Conservation (phyloP, 148 eudicot species). For the Rhododendron henanense region DNA sequence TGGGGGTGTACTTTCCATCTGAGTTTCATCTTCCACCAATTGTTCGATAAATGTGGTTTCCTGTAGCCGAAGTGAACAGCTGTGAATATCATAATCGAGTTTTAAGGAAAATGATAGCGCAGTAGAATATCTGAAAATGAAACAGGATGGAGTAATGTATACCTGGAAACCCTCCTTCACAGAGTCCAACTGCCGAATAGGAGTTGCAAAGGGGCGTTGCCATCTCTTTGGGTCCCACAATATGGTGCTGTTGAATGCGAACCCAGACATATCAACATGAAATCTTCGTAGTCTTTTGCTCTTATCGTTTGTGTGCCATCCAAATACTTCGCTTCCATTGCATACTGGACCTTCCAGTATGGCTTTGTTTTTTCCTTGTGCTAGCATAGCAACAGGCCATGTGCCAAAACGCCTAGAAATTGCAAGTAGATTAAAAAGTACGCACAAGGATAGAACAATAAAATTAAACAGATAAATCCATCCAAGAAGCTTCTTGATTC, state of each 20-base stretch:
- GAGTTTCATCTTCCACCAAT: constrained; percentile 88
- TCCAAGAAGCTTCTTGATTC: not conserved
- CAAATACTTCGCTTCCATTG: constrained; percentile 70
- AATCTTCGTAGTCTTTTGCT: constrained; percentile 88
- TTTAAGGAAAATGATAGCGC: not conserved
- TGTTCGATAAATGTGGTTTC: constrained; percentile 95
- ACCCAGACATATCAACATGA: constrained; percentile 98
- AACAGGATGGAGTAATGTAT: constrained; percentile 4
- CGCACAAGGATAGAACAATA: not conserved
- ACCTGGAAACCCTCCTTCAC: constrained; percentile 98
- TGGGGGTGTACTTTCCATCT: constrained; percentile 71
- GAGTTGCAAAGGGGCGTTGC: constrained; percentile 60
- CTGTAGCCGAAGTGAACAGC: constrained; percentile 29
- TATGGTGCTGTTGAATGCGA: constrained; percentile 96
- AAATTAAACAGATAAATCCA: not conserved
- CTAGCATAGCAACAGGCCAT: constrained; percentile 98
- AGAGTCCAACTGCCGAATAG: constrained; percentile 75
- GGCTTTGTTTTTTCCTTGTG: constrained; percentile 80
- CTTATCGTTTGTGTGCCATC: constrained; percentile 99
- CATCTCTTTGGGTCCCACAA: constrained; percentile 95
- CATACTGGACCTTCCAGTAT: constrained; percentile 92
- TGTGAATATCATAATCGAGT: not conserved
- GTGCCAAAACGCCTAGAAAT: constrained; percentile 88
- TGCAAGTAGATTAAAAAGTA: not conserved
- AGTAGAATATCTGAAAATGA: not conserved